phyloP scores from a whole-genome alignment of 106 monocot species.

The Triglochin maritima region DNA sequence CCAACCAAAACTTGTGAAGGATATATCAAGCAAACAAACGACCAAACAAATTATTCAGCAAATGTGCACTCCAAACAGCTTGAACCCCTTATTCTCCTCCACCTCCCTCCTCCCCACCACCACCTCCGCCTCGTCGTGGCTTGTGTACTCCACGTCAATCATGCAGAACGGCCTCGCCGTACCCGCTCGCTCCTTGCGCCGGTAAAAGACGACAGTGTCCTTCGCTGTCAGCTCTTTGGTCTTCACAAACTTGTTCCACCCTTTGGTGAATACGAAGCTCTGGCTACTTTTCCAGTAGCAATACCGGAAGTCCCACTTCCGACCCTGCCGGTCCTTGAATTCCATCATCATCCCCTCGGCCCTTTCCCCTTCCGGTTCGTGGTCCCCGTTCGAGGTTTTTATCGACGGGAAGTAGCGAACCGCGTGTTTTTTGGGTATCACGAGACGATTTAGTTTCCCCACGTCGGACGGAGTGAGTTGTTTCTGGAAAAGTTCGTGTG shows the following conservation, averaged over 20 bases:
- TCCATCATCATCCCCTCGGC: constrained; percentile 36
- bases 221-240: constrained; percentile 19
- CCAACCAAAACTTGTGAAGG: no score
- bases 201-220: constrained; percentile 39
- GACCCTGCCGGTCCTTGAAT: constrained; percentile 21
- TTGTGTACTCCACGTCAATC: constrained; percentile 17
- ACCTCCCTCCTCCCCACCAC: not conserved
- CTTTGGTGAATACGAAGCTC: constrained; percentile 62
- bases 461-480: constrained; percentile 63
- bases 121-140: not conserved
- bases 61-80: constrained; percentile 1
- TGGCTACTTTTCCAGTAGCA: constrained; percentile 72
- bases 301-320: constrained; percentile 41
- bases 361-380: not conserved
- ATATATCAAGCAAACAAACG: no score
- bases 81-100: constrained; percentile 6
- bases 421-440: constrained; percentile 54
- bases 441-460: constrained; percentile 55
- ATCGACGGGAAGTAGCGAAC: constrained; percentile 31
- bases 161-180: constrained; percentile 13
- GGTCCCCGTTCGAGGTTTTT: not conserved
- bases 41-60: no score
- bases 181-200: constrained; percentile 20
- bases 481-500: constrained; percentile 33
- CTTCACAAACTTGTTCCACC: constrained; percentile 63